Conservation (phyloP, 352 stramenopile genomes). For the Globisporangium radiosum region DNA sequence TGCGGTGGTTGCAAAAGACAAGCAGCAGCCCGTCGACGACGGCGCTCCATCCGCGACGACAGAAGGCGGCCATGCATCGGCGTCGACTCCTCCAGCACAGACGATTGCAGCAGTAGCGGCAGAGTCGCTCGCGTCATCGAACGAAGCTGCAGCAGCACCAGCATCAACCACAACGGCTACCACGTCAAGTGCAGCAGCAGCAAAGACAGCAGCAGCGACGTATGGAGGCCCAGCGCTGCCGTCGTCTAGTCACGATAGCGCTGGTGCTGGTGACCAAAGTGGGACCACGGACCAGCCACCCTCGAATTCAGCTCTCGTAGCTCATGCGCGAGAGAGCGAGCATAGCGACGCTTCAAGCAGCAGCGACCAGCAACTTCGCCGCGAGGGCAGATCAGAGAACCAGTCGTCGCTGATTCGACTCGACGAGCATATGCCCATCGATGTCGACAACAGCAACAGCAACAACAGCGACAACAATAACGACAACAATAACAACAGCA, state of each 20-base stretch:
- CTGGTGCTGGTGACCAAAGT: too few species aligned
- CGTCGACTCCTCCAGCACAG: neutral
- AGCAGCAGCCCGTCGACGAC: slow-evolving; percentile 19
- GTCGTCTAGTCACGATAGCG: neutral
- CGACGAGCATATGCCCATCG: too few species aligned
- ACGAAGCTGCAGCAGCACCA: neutral
- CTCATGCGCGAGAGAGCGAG: too few species aligned
- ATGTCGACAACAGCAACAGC: too few species aligned
- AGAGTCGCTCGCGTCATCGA: slow-evolving; percentile 1
- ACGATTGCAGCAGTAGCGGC: slow-evolving; percentile 4
- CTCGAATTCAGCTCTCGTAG: too few species aligned
- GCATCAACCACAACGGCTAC: neutral
- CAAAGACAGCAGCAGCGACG: slow-evolving; percentile 4
- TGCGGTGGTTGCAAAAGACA: slow-evolving; percentile 64
- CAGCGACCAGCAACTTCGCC: neutral
- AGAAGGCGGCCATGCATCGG: slow-evolving; percentile 1
- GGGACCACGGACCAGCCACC: too few species aligned
- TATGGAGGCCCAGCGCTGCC: neutral
- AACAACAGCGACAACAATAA: neutral
- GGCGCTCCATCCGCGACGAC: neutral
- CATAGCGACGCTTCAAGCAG: neutral
- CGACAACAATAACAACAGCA: neutral
- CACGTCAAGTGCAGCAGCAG: slow-evolving; percentile 1
- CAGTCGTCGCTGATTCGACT: too few species aligned
- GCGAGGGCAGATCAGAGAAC: too few species aligned